Evolutionary conservation across 2,329 filamentous ascomycete species (phyloP).

Genomic region (Penicillium sp.): DNA sequence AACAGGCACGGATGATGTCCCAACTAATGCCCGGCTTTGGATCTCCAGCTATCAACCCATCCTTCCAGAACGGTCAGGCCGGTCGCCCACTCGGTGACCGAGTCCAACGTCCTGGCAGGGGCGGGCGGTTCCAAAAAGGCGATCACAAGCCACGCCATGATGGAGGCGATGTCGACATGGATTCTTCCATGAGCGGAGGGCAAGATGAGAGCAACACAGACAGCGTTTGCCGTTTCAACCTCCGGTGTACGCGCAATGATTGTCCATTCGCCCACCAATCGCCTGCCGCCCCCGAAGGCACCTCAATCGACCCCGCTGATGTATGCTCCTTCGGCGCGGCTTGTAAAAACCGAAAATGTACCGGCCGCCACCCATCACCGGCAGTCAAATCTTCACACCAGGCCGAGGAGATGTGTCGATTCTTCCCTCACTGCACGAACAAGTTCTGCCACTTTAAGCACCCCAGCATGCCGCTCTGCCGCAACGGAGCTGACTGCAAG

Average conservation of each 20-base stretch:
- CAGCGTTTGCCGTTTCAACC: constrained; percentile 83
- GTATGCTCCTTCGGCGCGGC: constrained; percentile 81
- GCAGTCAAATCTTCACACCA: constrained; percentile 76
- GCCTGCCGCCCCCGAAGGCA: constrained; percentile 76
- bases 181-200: constrained; percentile 39
- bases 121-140: constrained; percentile 55
- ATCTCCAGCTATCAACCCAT: constrained; percentile 53
- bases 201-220: constrained; percentile 58
- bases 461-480: constrained; percentile 79
- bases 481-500: constrained; percentile 86
- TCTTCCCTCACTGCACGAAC: constrained; percentile 89
- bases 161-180: constrained; percentile 39
- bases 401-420: constrained; percentile 82
- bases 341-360: constrained; percentile 95
- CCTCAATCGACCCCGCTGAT: constrained; percentile 74
- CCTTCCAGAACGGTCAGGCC: constrained; percentile 48
- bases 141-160: constrained; percentile 26
- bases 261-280: constrained; percentile 95
- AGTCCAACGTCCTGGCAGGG: constrained; percentile 54
- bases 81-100: constrained; percentile 72
- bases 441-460: constrained; percentile 85
- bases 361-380: constrained; percentile 86
- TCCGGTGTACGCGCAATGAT: constrained; percentile 80
- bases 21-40: constrained; percentile 62
- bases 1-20: constrained; percentile 83